A percentile compares a stretch with the other conserved stretches of the same genome.
phyloP scores from a whole-genome alignment of 1,284 basidiomycete genomes.

The Boletus hoseneyae region DNA sequence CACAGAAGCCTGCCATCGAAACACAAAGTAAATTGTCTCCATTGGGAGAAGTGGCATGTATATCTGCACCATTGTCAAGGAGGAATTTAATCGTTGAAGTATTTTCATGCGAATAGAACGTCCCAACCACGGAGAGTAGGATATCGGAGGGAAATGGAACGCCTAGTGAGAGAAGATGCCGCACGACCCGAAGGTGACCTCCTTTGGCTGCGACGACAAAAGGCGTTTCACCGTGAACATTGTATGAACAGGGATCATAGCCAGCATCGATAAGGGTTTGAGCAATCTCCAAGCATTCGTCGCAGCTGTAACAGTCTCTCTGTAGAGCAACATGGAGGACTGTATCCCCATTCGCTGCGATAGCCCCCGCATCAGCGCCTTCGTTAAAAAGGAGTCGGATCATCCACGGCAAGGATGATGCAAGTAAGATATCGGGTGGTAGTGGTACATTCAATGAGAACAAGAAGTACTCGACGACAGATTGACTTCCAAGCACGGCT shows the following conservation, averaged over 20 bases:
- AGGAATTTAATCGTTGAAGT: slow-evolving; percentile 1
- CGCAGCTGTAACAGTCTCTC: fast-evolving
- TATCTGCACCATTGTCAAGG: slow-evolving; percentile 2
- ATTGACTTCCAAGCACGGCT: fast-evolving
- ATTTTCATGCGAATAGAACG: background rate
- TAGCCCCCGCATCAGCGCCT: slow-evolving; percentile 2
- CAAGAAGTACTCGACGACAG: background rate
- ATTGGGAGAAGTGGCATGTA: background rate
- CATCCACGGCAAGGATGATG: background rate
- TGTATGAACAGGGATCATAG: background rate
- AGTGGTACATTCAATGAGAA: background rate
- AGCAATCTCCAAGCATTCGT: background rate
- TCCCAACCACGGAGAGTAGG: background rate
- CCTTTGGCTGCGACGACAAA: background rate
- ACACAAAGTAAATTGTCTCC: slow-evolving; percentile 6
- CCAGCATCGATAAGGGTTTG: slow-evolving; percentile 1
- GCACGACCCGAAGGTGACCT: background rate
- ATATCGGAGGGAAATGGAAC: background rate
- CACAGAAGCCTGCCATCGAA: too few species aligned
- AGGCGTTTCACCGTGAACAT: background rate
- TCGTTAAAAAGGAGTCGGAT: background rate
- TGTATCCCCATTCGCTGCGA: slow-evolving; percentile 2
- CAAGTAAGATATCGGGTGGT: slow-evolving; percentile 7
- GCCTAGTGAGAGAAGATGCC: background rate
- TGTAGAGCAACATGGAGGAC: slow-evolving; percentile 1